phyloP scores from a whole-genome alignment of 192 early-diverging fungal species.

The Pilobolus umbonatus region DNA sequence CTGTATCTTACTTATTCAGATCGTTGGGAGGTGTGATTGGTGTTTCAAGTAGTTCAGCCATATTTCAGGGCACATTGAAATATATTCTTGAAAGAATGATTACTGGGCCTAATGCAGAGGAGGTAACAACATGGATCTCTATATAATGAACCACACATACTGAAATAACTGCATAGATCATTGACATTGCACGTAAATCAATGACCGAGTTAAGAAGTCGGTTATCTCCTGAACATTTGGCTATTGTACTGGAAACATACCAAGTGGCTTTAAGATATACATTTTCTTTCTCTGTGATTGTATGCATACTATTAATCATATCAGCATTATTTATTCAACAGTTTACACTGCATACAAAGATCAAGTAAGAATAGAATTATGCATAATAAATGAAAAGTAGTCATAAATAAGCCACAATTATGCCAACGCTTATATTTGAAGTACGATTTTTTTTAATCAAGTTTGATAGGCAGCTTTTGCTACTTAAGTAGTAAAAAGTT shows the following conservation, averaged over 20 bases:
- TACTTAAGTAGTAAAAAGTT: too few species aligned
- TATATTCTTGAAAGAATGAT: background rate
- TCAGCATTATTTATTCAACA: constrained; percentile 19
- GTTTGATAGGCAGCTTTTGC: too few species aligned
- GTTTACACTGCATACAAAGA: background rate
- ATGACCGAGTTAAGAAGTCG: constrained; percentile 15
- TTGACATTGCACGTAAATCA: constrained; percentile 31
- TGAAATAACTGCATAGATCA: constrained; percentile 9
- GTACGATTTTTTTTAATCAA: too few species aligned
- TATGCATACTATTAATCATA: background rate
- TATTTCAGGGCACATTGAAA: constrained; percentile 29
- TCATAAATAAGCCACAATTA: too few species aligned
- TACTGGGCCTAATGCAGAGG: background rate
- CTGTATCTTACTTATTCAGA: constrained; percentile 44
- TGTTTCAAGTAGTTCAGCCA: constrained; percentile 40
- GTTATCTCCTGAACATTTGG: constrained; percentile 2
- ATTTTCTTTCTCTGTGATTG: constrained; percentile 1
- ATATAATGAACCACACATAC: background rate
- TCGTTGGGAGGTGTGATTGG: constrained; percentile 51
- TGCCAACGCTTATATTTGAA: too few species aligned
- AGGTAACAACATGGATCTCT: background rate
- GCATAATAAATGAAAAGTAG: too few species aligned
- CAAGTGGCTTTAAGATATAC: constrained; percentile 12
- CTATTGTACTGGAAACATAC: constrained; percentile 15
- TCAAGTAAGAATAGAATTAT: constrained; percentile 6